Evolutionary conservation across 129 eudicot genomes (phyloP), one percentile per base, ranked within the genome.

Genomic region (Rutidosis leptorrhynchoides): DNA sequence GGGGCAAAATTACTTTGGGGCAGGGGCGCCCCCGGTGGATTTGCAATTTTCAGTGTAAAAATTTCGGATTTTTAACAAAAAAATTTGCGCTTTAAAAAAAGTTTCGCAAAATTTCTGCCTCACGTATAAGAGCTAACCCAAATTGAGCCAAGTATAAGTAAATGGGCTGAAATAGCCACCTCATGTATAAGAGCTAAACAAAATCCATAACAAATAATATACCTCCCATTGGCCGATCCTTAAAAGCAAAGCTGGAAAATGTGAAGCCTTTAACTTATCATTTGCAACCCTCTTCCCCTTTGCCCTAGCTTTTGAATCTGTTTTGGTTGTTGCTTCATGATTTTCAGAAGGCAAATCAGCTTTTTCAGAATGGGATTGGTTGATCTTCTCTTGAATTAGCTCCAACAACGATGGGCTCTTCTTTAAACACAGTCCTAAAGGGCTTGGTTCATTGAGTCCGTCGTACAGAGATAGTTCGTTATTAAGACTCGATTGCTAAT

Each of bases 151-250:
- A 33, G 35, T n/a, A 67, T 65, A 29, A 68, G 32, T 55, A 56
- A 29, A 55, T 16, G 52, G 27, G 72, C 53, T n/a, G 51, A 52
- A 21, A 33, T 32, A 52, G 52, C 35, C 25, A 35, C 74, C 37
- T 23, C 65, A 23, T 35, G 16, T 35, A 56, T 4, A 35, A 69
- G 3, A 26, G 40, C 22, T 19, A 76, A 45, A 26, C 58, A 76
- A 20, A 62, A 42, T 15, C 9, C 56, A 45, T 9, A n/a, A n/a
- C n/a, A n/a, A n/a, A n/a, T 6, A 19, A 40, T 23, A 29, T 83
- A 91, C 98, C 96, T 85, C 88, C 98, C 98, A 92, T 33, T 37
- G 15, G 53, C 98, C 98, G 46, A 92, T 88, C 79, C 73, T 78
- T 68, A 92, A 70, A 43, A 73, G 67, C 21, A 80, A 81, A 65